Conservation (phyloP, 192 early-diverging fungal species). For the Backusella luteola region DNA sequence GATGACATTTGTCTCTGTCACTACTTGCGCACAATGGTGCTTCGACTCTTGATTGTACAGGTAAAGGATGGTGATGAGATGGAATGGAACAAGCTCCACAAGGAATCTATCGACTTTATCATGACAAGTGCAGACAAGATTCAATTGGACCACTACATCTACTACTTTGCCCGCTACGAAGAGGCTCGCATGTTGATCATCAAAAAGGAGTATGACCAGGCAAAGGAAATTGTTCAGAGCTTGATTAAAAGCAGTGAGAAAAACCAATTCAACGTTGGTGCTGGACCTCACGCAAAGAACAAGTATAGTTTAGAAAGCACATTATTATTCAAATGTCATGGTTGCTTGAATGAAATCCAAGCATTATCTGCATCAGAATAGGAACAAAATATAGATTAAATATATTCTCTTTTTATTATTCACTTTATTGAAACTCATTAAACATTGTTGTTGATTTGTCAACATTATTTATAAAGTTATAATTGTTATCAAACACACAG, state of each 20-base stretch:
- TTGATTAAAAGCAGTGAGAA: slow-evolving; percentile 42
- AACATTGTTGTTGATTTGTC: slow-evolving; percentile 51
- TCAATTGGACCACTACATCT: slow-evolving; percentile 62
- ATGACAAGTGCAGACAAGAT: slow-evolving; percentile 57
- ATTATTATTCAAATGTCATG: slow-evolving; percentile 60
- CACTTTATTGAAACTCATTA: slow-evolving; percentile 39
- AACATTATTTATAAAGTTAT: slow-evolving; percentile 37
- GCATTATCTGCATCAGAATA: neutral
- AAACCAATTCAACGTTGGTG: slow-evolving; percentile 23
- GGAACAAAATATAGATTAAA: neutral
- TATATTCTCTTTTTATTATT: neutral
- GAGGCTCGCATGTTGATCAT: slow-evolving; percentile 54
- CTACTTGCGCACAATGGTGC: slow-evolving; percentile 63
- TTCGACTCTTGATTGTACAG: slow-evolving; percentile 60
- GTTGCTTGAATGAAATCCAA: slow-evolving; percentile 39
- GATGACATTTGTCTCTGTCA: slow-evolving; percentile 78
- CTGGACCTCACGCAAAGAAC: slow-evolving; percentile 49
- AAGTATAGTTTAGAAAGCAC: slow-evolving; percentile 68
- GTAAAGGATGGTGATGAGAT: slow-evolving; percentile 29
- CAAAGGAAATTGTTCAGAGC: slow-evolving; percentile 49
- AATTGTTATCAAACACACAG: slow-evolving; percentile 56
- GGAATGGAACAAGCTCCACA: slow-evolving; percentile 11
- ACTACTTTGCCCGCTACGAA: slow-evolving; percentile 56
- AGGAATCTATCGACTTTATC: slow-evolving; percentile 41
- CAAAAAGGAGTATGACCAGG: slow-evolving; percentile 35